Conservation (phyloP, 139 green algal genomes). For the Penium margaritaceum region DNA sequence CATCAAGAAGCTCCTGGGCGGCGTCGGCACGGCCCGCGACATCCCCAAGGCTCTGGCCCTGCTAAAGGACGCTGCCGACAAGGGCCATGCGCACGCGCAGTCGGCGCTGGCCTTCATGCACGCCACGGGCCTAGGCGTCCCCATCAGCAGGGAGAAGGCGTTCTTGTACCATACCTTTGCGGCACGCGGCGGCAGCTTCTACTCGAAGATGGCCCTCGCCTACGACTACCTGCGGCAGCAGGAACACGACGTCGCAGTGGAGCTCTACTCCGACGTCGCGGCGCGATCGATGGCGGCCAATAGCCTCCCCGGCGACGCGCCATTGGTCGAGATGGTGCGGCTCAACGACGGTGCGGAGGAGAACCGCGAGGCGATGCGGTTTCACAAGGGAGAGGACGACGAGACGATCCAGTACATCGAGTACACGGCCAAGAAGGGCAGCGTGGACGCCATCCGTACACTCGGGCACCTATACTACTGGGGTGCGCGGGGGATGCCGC, state of each 20-base stretch:
- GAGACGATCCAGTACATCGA: conserved; percentile 43
- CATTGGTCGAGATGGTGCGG: conserved; percentile 30
- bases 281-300: too few species aligned
- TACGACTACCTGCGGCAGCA: conserved; percentile 31
- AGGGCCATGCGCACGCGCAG: conserved; percentile 57
- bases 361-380: conserved; percentile 17
- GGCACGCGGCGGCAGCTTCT: conserved; percentile 9
- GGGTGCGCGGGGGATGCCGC: conserved; percentile 29
- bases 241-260: too few species aligned
- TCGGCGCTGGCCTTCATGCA: conserved; percentile 87
- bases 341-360: conserved; percentile 23
- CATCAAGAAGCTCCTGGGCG: conserved; percentile 26
- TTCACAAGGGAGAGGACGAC: conserved; percentile 37
- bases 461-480: conserved; percentile 40
- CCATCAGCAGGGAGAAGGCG: conserved; percentile 13
- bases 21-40: conserved; percentile 7
- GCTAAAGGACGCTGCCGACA: conserved; percentile 39
- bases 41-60: conserved; percentile 18
- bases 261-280: too few species aligned
- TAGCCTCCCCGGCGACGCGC: background rate
- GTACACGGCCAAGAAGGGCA: conserved; percentile 22
- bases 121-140: conserved; percentile 64
- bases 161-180: conserved; percentile 38
- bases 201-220: conserved; percentile 40
- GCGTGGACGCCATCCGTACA: conserved; percentile 2